Percentiles rank a stretch among this genome's conserved stretches.
Evolutionary conservation across 352 stramenopile genomes (phyloP).

Genomic region (Globisporangium paddicum): DNA sequence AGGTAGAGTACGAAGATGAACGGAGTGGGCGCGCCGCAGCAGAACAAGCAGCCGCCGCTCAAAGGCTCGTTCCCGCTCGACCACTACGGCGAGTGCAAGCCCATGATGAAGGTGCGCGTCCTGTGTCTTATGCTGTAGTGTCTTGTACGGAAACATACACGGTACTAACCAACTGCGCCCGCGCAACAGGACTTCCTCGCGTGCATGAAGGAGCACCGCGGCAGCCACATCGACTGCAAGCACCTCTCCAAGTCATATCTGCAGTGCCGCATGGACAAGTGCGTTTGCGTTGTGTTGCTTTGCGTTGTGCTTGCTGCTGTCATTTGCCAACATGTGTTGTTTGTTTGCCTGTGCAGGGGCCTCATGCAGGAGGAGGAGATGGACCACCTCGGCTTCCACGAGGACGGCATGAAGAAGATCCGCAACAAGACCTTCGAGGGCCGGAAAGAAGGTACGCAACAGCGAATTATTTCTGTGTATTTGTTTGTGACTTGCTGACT

Average conservation of each 20-base stretch:
- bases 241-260: slow-evolving; percentile 84
- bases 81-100: slow-evolving; percentile 89
- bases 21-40: slow-evolving; percentile 60
- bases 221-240: slow-evolving; percentile 89
- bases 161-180: not conserved
- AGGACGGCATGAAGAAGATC: slow-evolving; percentile 73
- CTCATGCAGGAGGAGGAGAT: slow-evolving; percentile 86
- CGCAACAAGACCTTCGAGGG: slow-evolving; percentile 50
- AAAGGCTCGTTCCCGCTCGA: slow-evolving; percentile 90
- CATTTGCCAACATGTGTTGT: not conserved
- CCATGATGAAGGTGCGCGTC: slow-evolving; percentile 62
- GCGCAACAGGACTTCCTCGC: slow-evolving; percentile 57
- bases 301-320: not conserved
- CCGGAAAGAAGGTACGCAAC: slow-evolving; percentile 56
- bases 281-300: slow-evolving; percentile 12
- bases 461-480: not conserved
- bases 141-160: not conserved
- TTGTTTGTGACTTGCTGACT: not conserved
- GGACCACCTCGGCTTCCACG: slow-evolving; percentile 76
- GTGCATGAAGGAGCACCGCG: slow-evolving; percentile 78
- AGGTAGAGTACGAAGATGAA: too few species aligned
- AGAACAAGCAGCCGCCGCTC: slow-evolving; percentile 77
- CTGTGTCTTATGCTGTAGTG: slow-evolving; percentile 1
- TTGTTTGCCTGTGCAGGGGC: slow-evolving; percentile 28
- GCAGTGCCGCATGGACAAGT: slow-evolving; percentile 90